Percentiles rank a stretch among this genome's conserved stretches.
phyloP scores from a whole-genome alignment of 192 early-diverging fungal species.

The Coemansia guatemalensis region DNA sequence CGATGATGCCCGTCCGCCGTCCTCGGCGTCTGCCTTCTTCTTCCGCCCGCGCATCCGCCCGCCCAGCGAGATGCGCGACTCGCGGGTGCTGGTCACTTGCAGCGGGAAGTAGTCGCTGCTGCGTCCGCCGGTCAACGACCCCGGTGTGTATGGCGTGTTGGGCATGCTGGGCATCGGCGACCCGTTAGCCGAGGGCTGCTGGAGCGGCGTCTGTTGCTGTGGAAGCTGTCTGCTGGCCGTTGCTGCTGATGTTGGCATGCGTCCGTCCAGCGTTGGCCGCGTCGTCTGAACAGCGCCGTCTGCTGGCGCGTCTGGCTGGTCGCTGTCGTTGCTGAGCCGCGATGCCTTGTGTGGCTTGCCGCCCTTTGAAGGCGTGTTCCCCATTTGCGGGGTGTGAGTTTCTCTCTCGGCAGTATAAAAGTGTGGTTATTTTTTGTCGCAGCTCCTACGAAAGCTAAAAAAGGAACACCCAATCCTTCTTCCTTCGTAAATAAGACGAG shows the following conservation, averaged over 20 bases:
- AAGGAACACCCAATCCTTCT: background rate
- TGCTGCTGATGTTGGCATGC: constrained; percentile 10
- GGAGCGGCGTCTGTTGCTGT: constrained; percentile 7
- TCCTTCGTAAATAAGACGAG: background rate
- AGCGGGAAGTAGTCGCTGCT: constrained; percentile 48
- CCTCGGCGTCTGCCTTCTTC: background rate
- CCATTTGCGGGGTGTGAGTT: constrained; percentile 19
- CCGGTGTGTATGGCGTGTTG: constrained; percentile 40
- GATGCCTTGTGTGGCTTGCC: constrained; percentile 28
- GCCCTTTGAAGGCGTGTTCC: constrained; percentile 48
- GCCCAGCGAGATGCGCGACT: constrained; percentile 52
- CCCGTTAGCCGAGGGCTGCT: background rate
- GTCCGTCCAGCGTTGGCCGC: constrained; percentile 38
- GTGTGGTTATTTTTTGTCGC: background rate
- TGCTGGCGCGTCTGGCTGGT: background rate
- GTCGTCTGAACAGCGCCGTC: background rate
- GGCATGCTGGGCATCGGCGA: constrained; percentile 26
- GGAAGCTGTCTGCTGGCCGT: constrained; percentile 5
- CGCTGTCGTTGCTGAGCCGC: constrained; percentile 1
- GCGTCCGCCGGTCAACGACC: constrained; percentile 14
- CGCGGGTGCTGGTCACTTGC: constrained; percentile 39
- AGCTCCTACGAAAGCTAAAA: constrained; percentile 2
- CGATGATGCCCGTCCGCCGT: background rate
- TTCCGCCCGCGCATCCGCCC: constrained; percentile 2
- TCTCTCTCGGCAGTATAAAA: background rate